phyloP scores from a whole-genome alignment of 192 early-diverging fungal species.

The Hyaloraphidium curvatum region DNA sequence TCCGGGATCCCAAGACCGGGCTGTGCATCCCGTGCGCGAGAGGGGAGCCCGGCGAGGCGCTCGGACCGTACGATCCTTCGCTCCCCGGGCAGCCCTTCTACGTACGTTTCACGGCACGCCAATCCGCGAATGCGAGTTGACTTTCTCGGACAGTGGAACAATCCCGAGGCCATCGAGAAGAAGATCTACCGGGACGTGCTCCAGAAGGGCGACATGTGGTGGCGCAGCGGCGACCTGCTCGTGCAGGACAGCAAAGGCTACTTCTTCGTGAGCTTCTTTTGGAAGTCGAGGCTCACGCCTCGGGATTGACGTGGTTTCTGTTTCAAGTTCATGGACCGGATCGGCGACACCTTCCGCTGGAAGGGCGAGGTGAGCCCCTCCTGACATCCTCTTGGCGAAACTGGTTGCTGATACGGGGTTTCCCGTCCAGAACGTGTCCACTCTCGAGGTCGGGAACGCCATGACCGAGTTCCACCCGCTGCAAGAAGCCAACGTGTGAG shows the following conservation, averaged over 20 bases:
- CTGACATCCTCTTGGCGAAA: no score
- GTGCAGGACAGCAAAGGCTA: no score
- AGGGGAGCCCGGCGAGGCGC: not conserved
- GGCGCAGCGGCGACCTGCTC: not conserved
- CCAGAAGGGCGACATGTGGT: not conserved
- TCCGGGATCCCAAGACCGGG: not conserved
- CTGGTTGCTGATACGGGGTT: no score
- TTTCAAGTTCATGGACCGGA: no score
- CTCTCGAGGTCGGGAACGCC: not conserved
- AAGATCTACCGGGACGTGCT: not conserved
- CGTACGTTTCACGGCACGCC: not conserved
- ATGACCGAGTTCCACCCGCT: not conserved
- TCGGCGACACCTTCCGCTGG: not conserved
- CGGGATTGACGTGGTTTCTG: no score
- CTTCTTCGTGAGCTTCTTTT: no score
- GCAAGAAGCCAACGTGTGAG: no score
- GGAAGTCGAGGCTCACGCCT: no score
- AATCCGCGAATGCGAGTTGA: no score
- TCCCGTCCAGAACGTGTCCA: slow-evolving; percentile 1
- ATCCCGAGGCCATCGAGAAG: not conserved
- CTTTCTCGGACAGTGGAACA: no score
- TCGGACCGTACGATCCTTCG: not conserved
- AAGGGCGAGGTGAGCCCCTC: no score
- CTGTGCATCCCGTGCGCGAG: not conserved
- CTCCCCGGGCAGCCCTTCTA: not conserved